Conservation (phyloP, 2,329 filamentous ascomycete genomes). For the Grosmannia huntii region DNA sequence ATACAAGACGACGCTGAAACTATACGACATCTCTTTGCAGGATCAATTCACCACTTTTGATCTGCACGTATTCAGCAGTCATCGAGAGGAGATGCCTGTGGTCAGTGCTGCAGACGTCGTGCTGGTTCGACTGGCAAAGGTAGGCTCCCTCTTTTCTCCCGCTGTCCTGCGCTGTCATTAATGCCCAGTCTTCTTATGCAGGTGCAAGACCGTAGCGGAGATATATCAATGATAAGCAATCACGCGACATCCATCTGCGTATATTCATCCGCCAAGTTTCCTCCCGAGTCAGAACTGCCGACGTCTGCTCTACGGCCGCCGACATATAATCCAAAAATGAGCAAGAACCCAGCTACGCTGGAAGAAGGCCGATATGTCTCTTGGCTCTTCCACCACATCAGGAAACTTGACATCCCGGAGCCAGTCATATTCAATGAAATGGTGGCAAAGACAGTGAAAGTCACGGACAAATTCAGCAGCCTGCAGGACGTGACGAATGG, state of each 20-base stretch:
- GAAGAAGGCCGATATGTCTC: conserved; percentile 33
- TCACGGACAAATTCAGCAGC: conserved; percentile 45
- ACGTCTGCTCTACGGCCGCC: conserved; percentile 17
- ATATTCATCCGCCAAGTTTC: conserved; percentile 27
- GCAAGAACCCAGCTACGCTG: conserved; percentile 11
- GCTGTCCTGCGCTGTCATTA: not conserved
- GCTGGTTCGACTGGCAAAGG: conserved; percentile 45
- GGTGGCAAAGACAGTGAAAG: conserved; percentile 25
- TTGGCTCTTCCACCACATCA: conserved; percentile 30
- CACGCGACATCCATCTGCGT: conserved; percentile 29
- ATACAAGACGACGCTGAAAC: conserved; percentile 44
- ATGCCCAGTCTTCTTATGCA: conserved; percentile 12
- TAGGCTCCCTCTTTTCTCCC: conserved; percentile 15
- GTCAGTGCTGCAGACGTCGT: conserved; percentile 48
- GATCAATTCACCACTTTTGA: conserved; percentile 24
- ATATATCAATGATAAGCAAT: conserved; percentile 32
- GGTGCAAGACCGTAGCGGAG: conserved; percentile 26
- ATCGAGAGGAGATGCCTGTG: conserved; percentile 33
- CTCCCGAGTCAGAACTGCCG: conserved; percentile 25
- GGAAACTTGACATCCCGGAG: conserved; percentile 30
- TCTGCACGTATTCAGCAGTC: conserved; percentile 48
- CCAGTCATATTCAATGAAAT: conserved; percentile 28
- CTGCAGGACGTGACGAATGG: conserved; percentile 48
- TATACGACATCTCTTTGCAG: conserved; percentile 46
- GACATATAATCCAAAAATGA: not conserved